Evolutionary conservation across 768 basidiomycete genomes (phyloP).

Genomic region (Naematelia aurantialba): DNA sequence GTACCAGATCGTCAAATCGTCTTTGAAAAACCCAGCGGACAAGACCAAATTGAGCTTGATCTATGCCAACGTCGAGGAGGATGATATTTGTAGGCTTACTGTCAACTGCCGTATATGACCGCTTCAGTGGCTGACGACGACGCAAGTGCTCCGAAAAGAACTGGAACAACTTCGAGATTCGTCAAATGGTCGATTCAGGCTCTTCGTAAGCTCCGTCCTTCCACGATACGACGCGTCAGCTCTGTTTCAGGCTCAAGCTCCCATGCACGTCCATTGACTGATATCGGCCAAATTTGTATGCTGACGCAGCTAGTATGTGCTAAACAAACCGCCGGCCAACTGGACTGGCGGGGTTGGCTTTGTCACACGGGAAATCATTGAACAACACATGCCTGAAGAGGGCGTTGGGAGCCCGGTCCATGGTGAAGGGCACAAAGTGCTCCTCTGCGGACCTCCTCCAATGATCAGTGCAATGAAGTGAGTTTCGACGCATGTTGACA

Average conservation of each 20-base stretch:
- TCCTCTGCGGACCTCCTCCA: conserved; percentile 59
- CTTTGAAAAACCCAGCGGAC: conserved; percentile 83
- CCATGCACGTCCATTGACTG: neutral
- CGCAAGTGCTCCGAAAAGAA: conserved; percentile 68
- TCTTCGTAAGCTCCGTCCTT: conserved; percentile 54
- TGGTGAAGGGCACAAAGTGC: conserved; percentile 45
- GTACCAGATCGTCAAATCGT: conserved; percentile 96
- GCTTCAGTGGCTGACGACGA: conserved; percentile 4
- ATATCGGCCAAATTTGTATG: neutral
- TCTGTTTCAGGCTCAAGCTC: neutral
- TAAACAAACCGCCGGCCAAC: conserved; percentile 81
- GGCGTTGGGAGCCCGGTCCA: conserved; percentile 39
- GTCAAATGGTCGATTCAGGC: conserved; percentile 67
- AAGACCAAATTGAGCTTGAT: conserved; percentile 77
- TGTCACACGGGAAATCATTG: conserved; percentile 86
- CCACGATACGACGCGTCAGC: neutral
- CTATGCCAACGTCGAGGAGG: conserved; percentile 90
- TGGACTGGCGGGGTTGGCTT: conserved; percentile 93
- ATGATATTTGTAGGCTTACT: conserved; percentile 66
- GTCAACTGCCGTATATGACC: no score
- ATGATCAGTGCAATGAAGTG: conserved; percentile 78
- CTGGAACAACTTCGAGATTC: conserved; percentile 70
- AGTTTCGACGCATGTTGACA: no score
- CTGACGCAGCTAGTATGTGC: conserved; percentile 61
- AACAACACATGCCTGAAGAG: conserved; percentile 64